Percentiles rank a stretch among this genome's conserved stretches.
phyloP scores from a whole-genome alignment of 208 protist species.

The Leishmania major region DNA sequence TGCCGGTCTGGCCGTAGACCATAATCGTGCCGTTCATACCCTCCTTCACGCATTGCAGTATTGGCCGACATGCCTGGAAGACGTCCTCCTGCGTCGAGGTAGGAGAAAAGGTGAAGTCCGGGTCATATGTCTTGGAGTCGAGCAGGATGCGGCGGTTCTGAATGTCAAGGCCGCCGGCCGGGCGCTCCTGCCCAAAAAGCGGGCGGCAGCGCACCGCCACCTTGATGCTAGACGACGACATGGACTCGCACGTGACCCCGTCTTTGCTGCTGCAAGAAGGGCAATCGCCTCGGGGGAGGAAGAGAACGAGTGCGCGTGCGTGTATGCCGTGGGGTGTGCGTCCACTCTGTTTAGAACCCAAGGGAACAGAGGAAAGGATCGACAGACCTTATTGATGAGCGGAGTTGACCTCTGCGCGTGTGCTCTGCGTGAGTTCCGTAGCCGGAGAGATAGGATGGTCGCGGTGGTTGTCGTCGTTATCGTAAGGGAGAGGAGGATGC shows the following conservation, averaged over 20 bases:
- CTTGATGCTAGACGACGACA: constrained; percentile 76
- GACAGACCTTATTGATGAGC: neutral
- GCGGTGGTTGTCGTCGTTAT: neutral
- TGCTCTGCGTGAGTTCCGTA: neutral
- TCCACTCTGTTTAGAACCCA: neutral
- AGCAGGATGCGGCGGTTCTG: constrained; percentile 83
- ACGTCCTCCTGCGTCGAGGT: constrained; percentile 84
- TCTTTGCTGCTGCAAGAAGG: neutral
- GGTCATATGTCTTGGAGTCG: constrained; percentile 91
- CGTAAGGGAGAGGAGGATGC: neutral
- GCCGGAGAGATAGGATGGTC: neutral
- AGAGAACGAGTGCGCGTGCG: neutral
- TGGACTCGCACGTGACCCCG: neutral
- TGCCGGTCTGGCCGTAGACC: constrained; percentile 95
- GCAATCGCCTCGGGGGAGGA: too few relatives aligned
- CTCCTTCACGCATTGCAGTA: constrained; percentile 89
- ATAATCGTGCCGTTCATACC: constrained; percentile 94
- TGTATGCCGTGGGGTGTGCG: neutral
- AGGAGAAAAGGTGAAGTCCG: constrained; percentile 79
- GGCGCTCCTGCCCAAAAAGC: constrained; percentile 76
- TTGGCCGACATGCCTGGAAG: constrained; percentile 80
- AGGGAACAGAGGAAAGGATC: too few relatives aligned
- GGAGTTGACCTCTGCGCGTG: neutral
- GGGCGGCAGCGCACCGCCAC: constrained; percentile 86
- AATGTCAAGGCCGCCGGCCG: constrained; percentile 78